Conservation (phyloP, 306 rosid genomes). For the Casuarina equisetifolia region DNA sequence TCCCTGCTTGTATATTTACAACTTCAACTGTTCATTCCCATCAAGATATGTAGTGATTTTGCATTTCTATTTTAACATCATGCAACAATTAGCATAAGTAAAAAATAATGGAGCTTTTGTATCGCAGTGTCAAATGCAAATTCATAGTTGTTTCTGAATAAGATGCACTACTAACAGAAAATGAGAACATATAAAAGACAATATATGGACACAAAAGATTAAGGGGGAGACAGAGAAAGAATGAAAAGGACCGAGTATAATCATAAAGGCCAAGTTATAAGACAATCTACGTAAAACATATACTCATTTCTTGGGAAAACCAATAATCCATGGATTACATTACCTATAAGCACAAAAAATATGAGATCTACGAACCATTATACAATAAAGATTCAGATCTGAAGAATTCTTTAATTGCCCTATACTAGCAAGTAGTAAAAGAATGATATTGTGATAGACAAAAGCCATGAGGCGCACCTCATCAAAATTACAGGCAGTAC, state of each 20-base stretch:
- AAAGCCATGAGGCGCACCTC: conserved; percentile 22
- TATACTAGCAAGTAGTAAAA: background rate
- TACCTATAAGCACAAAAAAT: background rate
- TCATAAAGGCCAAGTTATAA: background rate
- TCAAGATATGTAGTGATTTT: background rate
- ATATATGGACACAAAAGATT: background rate
- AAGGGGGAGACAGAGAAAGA: background rate
- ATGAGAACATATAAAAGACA: background rate
- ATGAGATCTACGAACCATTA: conserved; percentile 1
- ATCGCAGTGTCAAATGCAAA: background rate
- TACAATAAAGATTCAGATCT: background rate
- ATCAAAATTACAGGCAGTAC: conserved; percentile 7
- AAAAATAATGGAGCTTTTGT: background rate
- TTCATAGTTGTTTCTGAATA: background rate
- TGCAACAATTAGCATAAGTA: background rate
- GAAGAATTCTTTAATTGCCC: background rate
- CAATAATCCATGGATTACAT: background rate
- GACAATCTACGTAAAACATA: background rate
- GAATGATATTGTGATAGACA: background rate
- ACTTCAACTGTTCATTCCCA: background rate
- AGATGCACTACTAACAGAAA: background rate
- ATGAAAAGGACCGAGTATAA: background rate
- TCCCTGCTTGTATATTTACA: background rate
- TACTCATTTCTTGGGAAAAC: conserved; percentile 3
- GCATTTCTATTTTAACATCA: background rate